Evolutionary conservation across 2,329 filamentous ascomycete species (phyloP).

Genomic region (Laburnicola sp.): DNA sequence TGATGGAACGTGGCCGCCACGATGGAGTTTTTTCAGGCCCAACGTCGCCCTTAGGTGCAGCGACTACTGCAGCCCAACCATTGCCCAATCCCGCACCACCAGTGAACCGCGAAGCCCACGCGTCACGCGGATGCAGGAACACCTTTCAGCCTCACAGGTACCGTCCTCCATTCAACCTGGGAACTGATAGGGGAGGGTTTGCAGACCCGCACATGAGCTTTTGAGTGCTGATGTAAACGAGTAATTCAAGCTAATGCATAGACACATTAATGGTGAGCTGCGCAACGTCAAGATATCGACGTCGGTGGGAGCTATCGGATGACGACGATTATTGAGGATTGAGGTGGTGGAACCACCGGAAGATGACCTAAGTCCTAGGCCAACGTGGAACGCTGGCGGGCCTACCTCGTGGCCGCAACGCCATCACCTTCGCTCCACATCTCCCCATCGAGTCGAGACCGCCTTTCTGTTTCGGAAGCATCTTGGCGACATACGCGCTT

Average conservation of each 20-base stretch:
- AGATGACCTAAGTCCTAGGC: background rate
- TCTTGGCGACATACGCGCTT: constrained; percentile 3
- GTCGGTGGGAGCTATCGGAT: no score
- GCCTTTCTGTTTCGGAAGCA: constrained; percentile 2
- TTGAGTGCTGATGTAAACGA: no score
- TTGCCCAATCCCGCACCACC: no score
- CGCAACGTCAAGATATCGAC: no score
- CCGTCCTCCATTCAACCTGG: background rate
- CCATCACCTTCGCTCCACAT: constrained; percentile 2
- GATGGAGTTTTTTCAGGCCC: background rate
- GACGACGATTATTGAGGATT: background rate
- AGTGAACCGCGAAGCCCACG: background rate
- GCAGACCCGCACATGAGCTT: no score
- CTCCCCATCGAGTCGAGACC: background rate
- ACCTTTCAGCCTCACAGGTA: no score
- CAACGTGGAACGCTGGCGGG: background rate
- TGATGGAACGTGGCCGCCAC: constrained; percentile 1
- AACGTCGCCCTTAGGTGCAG: constrained; percentile 2
- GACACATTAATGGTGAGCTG: no score
- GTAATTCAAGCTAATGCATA: no score
- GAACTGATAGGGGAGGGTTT: background rate
- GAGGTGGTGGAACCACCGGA: background rate
- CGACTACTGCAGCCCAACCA: constrained; percentile 10
- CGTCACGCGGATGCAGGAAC: constrained; percentile 10
- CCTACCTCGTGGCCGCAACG: background rate